Evolutionary conservation across 1,284 basidiomycete species (phyloP).

Genomic region (Pyrrhoderma lamaoense): DNA sequence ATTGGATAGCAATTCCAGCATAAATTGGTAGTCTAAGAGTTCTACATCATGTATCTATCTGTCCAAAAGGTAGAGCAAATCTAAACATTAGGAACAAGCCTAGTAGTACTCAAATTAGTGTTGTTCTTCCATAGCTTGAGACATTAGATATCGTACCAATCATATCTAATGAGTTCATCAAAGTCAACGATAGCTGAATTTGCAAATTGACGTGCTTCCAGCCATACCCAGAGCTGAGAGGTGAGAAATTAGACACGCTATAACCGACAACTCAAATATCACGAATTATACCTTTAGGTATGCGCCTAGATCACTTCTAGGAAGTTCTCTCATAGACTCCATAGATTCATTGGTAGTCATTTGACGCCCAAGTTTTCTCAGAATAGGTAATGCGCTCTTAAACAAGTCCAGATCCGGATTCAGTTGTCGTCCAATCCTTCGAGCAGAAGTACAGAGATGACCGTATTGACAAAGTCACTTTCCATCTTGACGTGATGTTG

Average conservation of each 20-base stretch:
- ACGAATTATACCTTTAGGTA: constrained; percentile 67
- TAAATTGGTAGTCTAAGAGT: no score
- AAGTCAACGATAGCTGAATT: constrained; percentile 67
- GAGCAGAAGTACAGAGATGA: constrained; percentile 87
- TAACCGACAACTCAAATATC: constrained; percentile 2
- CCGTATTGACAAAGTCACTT: constrained; percentile 97
- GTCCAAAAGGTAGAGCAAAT: background rate
- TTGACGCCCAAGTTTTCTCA: constrained; percentile 82
- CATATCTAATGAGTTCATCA: constrained; percentile 73
- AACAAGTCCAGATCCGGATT: constrained; percentile 92
- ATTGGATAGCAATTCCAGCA: no score
- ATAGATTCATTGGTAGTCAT: constrained; percentile 77
- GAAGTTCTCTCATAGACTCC: constrained; percentile 38
- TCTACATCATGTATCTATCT: no score
- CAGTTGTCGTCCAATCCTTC: constrained; percentile 96
- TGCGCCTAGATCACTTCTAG: constrained; percentile 66
- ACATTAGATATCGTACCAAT: constrained; percentile 46
- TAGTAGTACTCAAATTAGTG: background rate
- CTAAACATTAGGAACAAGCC: constrained; percentile 9
- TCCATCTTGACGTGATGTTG: constrained; percentile 98
- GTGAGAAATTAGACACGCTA: constrained; percentile 6
- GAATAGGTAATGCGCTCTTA: constrained; percentile 85
- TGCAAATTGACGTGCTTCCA: constrained; percentile 85
- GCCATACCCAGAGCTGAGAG: constrained; percentile 77
- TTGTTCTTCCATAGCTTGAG: background rate